These are phyloP conservation scores for Boletellus emodensis DNA, from an alignment of 768 basidiomycete species.

Conservation along the genomic window DNA sequence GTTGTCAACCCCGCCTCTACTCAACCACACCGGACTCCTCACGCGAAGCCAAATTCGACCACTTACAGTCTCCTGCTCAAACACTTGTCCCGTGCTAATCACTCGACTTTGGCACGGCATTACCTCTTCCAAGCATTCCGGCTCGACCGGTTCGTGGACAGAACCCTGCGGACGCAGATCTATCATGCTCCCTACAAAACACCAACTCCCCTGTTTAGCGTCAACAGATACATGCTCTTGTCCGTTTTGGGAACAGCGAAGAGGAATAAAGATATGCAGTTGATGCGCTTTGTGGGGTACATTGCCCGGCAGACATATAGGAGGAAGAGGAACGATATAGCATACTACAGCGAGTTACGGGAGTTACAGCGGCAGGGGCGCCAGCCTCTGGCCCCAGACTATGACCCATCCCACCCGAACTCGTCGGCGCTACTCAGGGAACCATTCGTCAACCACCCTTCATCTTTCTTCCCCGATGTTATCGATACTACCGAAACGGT, in stretches of 20 bases:
- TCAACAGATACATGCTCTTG: constrained; percentile 55
- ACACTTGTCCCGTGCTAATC: constrained; percentile 45
- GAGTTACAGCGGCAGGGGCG: constrained; percentile 23
- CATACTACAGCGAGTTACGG: constrained; percentile 37
- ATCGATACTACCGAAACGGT: constrained; percentile 10
- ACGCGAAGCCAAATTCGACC: constrained; percentile 60
- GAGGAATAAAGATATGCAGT: constrained; percentile 49
- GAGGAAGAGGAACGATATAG: constrained; percentile 47
- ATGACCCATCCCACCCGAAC: constrained; percentile 14
- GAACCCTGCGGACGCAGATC: constrained; percentile 34
- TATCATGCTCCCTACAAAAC: constrained; percentile 32
- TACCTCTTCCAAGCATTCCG: constrained; percentile 54
- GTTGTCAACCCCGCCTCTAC: constrained; percentile 36
- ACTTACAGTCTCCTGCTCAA: constrained; percentile 62
- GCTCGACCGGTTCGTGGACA: constrained; percentile 37
- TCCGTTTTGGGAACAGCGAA: constrained; percentile 58
- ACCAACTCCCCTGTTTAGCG: constrained; percentile 47
- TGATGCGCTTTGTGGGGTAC: constrained; percentile 57
- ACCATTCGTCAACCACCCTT: not conserved
- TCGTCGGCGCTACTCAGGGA: not conserved
- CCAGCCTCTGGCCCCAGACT: constrained; percentile 19
- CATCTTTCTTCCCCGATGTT: not conserved
- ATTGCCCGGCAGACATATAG: constrained; percentile 44
- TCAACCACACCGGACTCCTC: constrained; percentile 33
- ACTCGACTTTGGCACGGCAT: constrained; percentile 59